phyloP scores from a whole-genome alignment of 106 monocot species.

The Dendrobium officinale region DNA sequence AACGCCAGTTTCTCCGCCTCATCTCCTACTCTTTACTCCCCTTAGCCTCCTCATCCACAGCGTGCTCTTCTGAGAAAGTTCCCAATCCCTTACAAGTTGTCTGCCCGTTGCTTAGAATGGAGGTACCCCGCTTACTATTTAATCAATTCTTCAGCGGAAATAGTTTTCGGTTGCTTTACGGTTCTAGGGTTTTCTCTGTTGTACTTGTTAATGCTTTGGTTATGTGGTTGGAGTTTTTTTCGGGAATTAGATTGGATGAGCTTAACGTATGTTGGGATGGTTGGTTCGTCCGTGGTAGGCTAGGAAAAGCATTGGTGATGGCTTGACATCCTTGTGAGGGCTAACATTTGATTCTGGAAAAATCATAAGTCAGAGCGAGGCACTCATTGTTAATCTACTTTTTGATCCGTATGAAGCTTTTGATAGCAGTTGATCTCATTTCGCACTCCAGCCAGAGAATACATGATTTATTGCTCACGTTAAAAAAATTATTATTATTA shows the following conservation, averaged over 20 bases:
- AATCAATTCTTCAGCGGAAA: background rate
- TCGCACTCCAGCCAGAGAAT: no score
- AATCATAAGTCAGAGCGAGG: no score
- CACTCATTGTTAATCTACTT: no score
- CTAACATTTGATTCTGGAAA: background rate
- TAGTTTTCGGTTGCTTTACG: background rate
- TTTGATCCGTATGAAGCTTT: no score
- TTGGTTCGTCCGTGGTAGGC: background rate
- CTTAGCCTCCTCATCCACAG: background rate
- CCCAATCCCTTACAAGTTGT: background rate
- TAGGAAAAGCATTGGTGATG: background rate
- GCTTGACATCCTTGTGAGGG: background rate
- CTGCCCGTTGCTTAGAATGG: slow-evolving; percentile 5
- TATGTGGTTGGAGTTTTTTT: background rate
- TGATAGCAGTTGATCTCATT: no score
- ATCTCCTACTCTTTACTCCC: background rate
- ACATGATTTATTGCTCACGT: no score
- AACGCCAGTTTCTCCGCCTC: background rate
- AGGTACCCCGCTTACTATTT: slow-evolving; percentile 2
- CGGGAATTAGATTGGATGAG: background rate
- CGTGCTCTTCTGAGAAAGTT: background rate
- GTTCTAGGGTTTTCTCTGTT: background rate
- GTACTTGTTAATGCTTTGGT: background rate
- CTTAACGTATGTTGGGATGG: background rate
- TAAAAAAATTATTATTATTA: no score